Percentiles rank a stretch among this genome's conserved stretches.
Evolutionary conservation across 805 yeast genomes (phyloP).

Genomic region (Yamadazyma kitorensis): DNA sequence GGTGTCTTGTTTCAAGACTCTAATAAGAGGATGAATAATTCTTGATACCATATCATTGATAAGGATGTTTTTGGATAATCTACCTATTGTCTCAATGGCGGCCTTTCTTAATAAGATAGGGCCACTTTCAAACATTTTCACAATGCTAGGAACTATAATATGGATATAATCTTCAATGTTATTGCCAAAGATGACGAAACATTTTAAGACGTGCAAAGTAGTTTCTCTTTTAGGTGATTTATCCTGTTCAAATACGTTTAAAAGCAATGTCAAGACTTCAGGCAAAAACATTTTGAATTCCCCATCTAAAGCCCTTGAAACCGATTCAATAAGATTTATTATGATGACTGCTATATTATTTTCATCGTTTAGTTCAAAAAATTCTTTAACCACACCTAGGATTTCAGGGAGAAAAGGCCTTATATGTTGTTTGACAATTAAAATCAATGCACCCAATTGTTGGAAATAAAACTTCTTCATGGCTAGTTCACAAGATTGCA

Average conservation of each 20-base stretch:
- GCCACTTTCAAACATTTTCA: slow-evolving; percentile 71
- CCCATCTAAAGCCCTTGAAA: slow-evolving; percentile 83
- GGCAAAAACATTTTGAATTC: slow-evolving; percentile 87
- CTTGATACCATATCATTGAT: slow-evolving; percentile 87
- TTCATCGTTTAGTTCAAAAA: slow-evolving; percentile 48
- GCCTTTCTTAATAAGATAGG: slow-evolving; percentile 62
- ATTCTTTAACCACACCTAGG: slow-evolving; percentile 71
- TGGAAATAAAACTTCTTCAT: slow-evolving; percentile 86
- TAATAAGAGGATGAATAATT: slow-evolving; percentile 78
- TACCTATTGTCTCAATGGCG: slow-evolving; percentile 82
- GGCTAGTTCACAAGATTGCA: slow-evolving; percentile 75
- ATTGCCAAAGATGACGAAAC: slow-evolving; percentile 82
- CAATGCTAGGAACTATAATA: slow-evolving; percentile 81
- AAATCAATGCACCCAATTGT: slow-evolving; percentile 75
- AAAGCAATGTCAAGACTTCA: slow-evolving; percentile 67
- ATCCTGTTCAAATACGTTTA: slow-evolving; percentile 74
- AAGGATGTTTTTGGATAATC: slow-evolving; percentile 67
- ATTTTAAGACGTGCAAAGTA: slow-evolving; percentile 70
- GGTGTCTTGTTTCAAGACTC: slow-evolving; percentile 53
- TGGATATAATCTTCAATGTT: slow-evolving; percentile 88
- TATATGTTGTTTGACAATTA: slow-evolving; percentile 86
- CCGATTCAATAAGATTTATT: slow-evolving; percentile 74
- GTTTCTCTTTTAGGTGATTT: slow-evolving; percentile 58
- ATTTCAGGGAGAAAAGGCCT: slow-evolving; percentile 78
- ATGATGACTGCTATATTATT: slow-evolving; percentile 71